phyloP scores from a whole-genome alignment of 805 yeast species.

The Wickerhamiella occidentalis region DNA sequence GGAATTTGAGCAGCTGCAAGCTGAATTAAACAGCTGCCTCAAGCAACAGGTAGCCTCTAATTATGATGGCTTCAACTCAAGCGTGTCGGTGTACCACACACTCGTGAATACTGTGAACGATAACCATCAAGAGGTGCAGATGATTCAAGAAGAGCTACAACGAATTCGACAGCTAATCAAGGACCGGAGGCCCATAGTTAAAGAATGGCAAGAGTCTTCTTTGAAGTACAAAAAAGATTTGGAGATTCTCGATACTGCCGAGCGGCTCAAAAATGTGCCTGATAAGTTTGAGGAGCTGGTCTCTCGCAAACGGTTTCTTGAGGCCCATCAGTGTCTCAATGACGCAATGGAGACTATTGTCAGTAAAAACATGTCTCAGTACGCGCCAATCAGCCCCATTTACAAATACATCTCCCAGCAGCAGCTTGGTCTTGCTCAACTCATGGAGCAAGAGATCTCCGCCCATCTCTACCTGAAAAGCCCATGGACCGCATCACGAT shows the following conservation, averaged over 20 bases:
- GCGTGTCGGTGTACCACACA: constrained; percentile 71
- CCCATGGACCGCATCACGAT: constrained; percentile 27
- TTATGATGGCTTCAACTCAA: constrained; percentile 63
- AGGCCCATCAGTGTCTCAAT: constrained; percentile 47
- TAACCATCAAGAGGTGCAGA: constrained; percentile 46
- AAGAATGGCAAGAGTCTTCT: constrained; percentile 54
- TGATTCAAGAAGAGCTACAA: constrained; percentile 38
- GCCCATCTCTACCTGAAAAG: constrained; percentile 52
- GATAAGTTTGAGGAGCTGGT: constrained; percentile 52
- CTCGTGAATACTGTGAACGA: constrained; percentile 52
- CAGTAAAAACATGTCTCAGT: constrained; percentile 23
- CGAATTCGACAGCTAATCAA: constrained; percentile 40
- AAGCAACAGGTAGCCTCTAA: constrained; percentile 54
- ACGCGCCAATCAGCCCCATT: constrained; percentile 26
- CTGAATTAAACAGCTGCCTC: constrained; percentile 44
- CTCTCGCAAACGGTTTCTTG: constrained; percentile 56
- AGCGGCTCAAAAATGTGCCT: constrained; percentile 46
- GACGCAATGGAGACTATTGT: constrained; percentile 30
- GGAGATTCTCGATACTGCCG: constrained; percentile 56
- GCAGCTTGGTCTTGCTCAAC: constrained; percentile 43
- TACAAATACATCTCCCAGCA: constrained; percentile 29
- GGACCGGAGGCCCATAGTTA: constrained; percentile 43
- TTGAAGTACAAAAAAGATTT: constrained; percentile 54
- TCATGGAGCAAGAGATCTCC: constrained; percentile 64
- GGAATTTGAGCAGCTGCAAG: constrained; percentile 53